Percentiles rank a stretch among this genome's conserved stretches.
Evolutionary conservation across 192 early-diverging fungal genomes (phyloP).

Genomic region (Rhizoclosmatium sp.): DNA sequence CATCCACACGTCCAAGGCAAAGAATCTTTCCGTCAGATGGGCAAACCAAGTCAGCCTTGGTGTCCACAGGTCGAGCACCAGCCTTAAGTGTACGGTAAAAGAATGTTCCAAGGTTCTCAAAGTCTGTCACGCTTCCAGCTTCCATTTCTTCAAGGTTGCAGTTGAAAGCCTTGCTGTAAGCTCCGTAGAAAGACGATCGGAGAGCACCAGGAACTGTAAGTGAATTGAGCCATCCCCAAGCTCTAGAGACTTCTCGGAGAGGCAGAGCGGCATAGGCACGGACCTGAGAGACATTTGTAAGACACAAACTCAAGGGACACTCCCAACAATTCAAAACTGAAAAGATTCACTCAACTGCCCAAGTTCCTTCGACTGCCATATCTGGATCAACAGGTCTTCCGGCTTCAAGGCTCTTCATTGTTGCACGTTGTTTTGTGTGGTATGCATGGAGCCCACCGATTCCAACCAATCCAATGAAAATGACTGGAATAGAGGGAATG

Average conservation of each 20-base stretch:
- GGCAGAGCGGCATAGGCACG: slow-evolving; percentile 88
- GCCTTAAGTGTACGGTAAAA: slow-evolving; percentile 92
- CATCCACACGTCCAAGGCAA: slow-evolving; percentile 84
- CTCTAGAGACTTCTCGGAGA: slow-evolving; percentile 85
- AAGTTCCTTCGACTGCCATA: slow-evolving; percentile 77
- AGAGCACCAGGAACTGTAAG: slow-evolving; percentile 81
- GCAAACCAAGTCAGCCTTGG: slow-evolving; percentile 71
- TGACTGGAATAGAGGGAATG: not conserved
- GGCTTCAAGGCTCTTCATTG: slow-evolving; percentile 42
- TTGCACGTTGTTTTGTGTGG: not conserved
- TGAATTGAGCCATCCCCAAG: slow-evolving; percentile 90
- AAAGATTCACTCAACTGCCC: slow-evolving; percentile 67
- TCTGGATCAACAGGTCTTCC: slow-evolving; percentile 46
- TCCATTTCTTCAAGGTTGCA: slow-evolving; percentile 96
- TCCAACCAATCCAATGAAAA: slow-evolving; percentile 26
- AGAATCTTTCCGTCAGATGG: slow-evolving; percentile 93
- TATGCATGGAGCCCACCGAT: slow-evolving; percentile 24
- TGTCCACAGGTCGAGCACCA: slow-evolving; percentile 77
- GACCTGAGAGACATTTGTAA: slow-evolving; percentile 57
- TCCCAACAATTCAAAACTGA: not conserved
- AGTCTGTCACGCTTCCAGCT: slow-evolving; percentile 77
- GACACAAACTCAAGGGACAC: not conserved
- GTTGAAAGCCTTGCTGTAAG: slow-evolving; percentile 87
- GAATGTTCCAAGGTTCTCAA: slow-evolving; percentile 87
- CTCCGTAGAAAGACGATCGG: slow-evolving; percentile 74